Base-by-base conservation (phyloP, 148 eudicot species). In the Mesembryanthemum crystallinum region DNA sequence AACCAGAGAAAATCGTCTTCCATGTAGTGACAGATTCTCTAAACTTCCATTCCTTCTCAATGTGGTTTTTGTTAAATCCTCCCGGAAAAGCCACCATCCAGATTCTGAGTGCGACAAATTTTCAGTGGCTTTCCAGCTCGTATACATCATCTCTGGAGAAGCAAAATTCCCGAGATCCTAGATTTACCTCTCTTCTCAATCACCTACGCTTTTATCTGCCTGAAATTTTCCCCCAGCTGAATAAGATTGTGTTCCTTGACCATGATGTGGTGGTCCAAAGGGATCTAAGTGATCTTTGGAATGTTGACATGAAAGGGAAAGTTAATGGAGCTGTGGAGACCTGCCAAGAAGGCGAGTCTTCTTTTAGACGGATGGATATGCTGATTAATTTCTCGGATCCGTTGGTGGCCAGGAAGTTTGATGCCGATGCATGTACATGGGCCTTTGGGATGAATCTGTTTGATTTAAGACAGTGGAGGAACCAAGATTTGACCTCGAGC, bases 391-490 rank as follows among this genome's bases (percentile, higher is more conserved):
- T 96, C 80, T 89, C 97, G 28, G 93, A 96, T 67, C 91, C 99
- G 45, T 63, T 77, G 73, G 77, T 96, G 27, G 85, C 85, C 29
- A 82, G 78, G 57, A 83, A 78, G 73, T 92, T 88, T 76, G 86
- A 88, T 81, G 78, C 79, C 25, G 57, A 88, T 74, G 73, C 97
- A 73, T 96, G 99, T 80, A 96, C 97, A 0, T 96, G 99, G 99
- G 96, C 97, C 54, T 96, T 96, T 85, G 99, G 99, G 77, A 78
- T 96, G 97, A 96, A 96, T 69, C n/a, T 96, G 66, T 96, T 96
- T 81, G 92, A 96, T 83, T 82, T 96, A 57, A 76, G 42, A 51
- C 85, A 86, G 81, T 96, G 99, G 99, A 91, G 98, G 82, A 79
- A 62, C 64, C 89, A 61, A 75, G 83, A 89, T 82, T 78, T 92